These are phyloP conservation scores for Xylariales sp. DNA, from an alignment of 2,329 filamentous ascomycete species.

Conservation along the genomic window DNA sequence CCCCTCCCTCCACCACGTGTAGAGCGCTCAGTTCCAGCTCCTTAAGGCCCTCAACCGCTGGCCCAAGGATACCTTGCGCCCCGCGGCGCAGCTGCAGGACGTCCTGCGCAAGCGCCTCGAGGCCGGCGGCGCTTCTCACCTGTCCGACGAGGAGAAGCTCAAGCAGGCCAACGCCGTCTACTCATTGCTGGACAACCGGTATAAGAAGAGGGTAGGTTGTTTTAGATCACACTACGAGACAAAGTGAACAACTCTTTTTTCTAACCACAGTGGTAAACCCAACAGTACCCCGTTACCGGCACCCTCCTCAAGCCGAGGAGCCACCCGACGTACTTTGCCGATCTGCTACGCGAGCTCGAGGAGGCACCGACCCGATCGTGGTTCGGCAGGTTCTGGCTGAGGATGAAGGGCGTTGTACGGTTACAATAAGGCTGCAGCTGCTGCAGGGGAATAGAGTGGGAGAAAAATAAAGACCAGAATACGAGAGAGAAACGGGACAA, in stretches of 20 bases:
- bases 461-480: too few relatives aligned
- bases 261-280: too few relatives aligned
- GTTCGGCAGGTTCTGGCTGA: constrained; percentile 47
- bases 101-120: constrained; percentile 44
- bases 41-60: constrained; percentile 50
- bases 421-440: constrained; percentile 44
- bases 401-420: constrained; percentile 55
- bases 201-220: constrained; percentile 46
- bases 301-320: constrained; percentile 53
- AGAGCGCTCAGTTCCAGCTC: constrained; percentile 44
- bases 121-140: constrained; percentile 15
- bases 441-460: too few relatives aligned
- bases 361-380: constrained; percentile 56
- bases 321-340: constrained; percentile 60
- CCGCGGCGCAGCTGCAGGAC: constrained; percentile 58
- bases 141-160: constrained; percentile 43
- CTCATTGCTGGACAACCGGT: constrained; percentile 55
- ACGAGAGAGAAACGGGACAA: too few relatives aligned
- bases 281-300: constrained; percentile 45
- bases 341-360: constrained; percentile 58
- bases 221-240: too few relatives aligned
- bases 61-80: constrained; percentile 61
- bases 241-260: too few relatives aligned
- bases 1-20: constrained; percentile 5
- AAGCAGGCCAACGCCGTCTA: constrained; percentile 56